A percentile compares a stretch with the other conserved stretches of the same genome.
Conservation (phyloP, 2,329 filamentous ascomycete species). For the Neopestalotiopsis rosae region DNA sequence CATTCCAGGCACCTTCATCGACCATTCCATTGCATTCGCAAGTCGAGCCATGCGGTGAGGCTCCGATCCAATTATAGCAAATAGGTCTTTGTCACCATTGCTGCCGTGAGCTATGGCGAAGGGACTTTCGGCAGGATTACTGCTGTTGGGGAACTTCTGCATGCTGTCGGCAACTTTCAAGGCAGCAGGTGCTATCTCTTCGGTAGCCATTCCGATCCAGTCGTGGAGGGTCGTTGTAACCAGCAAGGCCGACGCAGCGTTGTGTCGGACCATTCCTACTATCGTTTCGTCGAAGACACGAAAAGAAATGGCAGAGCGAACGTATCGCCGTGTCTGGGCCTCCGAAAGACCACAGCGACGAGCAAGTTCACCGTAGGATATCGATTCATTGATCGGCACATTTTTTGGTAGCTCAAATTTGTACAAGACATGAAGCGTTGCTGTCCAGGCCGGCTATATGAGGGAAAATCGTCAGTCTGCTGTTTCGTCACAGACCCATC, state of each 20-base stretch:
- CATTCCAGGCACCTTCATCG: slow-evolving; percentile 23
- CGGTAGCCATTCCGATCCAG: slow-evolving; percentile 22
- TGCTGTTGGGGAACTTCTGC: slow-evolving; percentile 15
- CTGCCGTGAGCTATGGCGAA: slow-evolving; percentile 21
- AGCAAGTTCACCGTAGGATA: slow-evolving; percentile 21
- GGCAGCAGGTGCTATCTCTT: slow-evolving; percentile 20
- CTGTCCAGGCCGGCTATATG: slow-evolving; percentile 20
- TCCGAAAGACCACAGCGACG: slow-evolving; percentile 20
- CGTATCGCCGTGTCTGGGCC: slow-evolving; percentile 11
- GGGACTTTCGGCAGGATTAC: slow-evolving; percentile 17
- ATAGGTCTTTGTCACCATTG: slow-evolving; percentile 23
- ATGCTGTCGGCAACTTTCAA: slow-evolving; percentile 21
- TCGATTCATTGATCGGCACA: slow-evolving; percentile 17
- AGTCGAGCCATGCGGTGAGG: slow-evolving; percentile 20
- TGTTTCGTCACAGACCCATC: not conserved
- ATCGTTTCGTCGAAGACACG: slow-evolving; percentile 18
- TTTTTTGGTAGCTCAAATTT: slow-evolving; percentile 22
- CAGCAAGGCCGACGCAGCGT: slow-evolving; percentile 14
- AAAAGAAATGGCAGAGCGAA: slow-evolving; percentile 20
- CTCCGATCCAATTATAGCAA: slow-evolving; percentile 17
- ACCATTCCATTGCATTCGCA: slow-evolving; percentile 25
- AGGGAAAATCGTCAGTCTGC: not conserved
- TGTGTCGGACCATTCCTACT: slow-evolving; percentile 15
- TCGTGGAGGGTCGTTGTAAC: slow-evolving; percentile 22
- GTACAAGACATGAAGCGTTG: slow-evolving; percentile 22